Conservation (phyloP, 2,329 filamentous ascomycete genomes). For the Talaromyces funiculosus region DNA sequence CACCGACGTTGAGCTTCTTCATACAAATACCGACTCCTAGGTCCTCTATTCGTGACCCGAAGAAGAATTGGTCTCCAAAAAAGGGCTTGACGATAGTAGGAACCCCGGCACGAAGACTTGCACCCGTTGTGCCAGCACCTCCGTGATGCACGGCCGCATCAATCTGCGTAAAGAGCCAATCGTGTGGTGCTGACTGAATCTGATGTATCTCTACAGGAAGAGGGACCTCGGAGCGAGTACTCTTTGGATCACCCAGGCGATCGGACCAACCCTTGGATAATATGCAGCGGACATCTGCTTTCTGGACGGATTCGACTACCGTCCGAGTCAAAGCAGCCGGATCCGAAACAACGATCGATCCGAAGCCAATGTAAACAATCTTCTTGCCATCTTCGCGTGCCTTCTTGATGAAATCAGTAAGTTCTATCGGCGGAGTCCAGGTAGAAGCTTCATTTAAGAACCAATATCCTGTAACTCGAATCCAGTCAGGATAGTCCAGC, state of each 20-base stretch:
- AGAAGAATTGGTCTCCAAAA: slow-evolving; percentile 98
- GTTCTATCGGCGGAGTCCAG: slow-evolving; percentile 69
- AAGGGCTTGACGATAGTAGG: slow-evolving; percentile 95
- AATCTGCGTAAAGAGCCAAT: slow-evolving; percentile 92
- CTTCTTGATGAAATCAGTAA: slow-evolving; percentile 74
- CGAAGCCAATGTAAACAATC: slow-evolving; percentile 94
- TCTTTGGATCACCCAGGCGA: slow-evolving; percentile 58
- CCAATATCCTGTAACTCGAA: slow-evolving; percentile 96
- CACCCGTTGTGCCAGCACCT: slow-evolving; percentile 89
- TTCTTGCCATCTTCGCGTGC: slow-evolving; percentile 80
- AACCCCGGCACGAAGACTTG: slow-evolving; percentile 81
- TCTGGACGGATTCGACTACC: slow-evolving; percentile 85
- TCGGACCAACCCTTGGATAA: slow-evolving; percentile 97
- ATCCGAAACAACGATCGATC: slow-evolving; percentile 89
- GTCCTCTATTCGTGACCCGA: slow-evolving; percentile 82
- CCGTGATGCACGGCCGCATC: slow-evolving; percentile 94
- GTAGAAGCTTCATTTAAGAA: slow-evolving; percentile 73
- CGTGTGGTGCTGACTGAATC: slow-evolving; percentile 87
- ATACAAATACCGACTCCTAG: slow-evolving; percentile 86
- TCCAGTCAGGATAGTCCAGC: slow-evolving; percentile 95
- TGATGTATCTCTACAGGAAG: slow-evolving; percentile 75
- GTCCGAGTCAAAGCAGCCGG: slow-evolving; percentile 82
- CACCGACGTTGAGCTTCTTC: slow-evolving; percentile 80
- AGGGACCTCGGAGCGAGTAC: slow-evolving; percentile 58
- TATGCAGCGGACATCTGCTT: slow-evolving; percentile 89